Conservation (phyloP, 495 filamentous ascomycete genomes). For the Podospora didyma region DNA sequence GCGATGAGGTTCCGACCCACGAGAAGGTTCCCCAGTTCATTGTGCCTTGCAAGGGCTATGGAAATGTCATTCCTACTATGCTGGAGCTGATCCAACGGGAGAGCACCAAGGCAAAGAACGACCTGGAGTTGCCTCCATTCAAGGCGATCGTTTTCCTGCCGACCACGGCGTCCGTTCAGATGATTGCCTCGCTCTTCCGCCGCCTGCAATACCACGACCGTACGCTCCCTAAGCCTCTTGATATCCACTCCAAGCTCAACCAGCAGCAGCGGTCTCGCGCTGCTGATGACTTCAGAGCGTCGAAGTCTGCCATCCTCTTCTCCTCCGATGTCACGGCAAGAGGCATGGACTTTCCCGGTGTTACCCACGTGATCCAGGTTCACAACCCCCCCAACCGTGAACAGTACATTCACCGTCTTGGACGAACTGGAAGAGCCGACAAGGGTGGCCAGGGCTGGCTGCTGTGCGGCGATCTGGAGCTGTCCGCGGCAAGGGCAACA, state of each 20-base stretch:
- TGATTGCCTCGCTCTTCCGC: constrained; percentile 59
- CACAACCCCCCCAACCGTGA: constrained; percentile 69
- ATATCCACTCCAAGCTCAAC: constrained; percentile 77
- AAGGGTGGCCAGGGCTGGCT: constrained; percentile 80
- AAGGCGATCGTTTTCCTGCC: constrained; percentile 92
- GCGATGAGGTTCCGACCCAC: constrained; percentile 80
- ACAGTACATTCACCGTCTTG: constrained; percentile 85
- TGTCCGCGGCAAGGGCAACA: constrained; percentile 38
- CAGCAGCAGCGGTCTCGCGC: constrained; percentile 62
- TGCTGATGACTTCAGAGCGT: constrained; percentile 66
- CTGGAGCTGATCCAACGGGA: constrained; percentile 68
- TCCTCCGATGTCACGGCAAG: constrained; percentile 93
- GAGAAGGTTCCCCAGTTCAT: constrained; percentile 74
- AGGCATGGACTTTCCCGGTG: constrained; percentile 95
- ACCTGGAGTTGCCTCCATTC: constrained; percentile 57
- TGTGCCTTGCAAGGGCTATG: constrained; percentile 58
- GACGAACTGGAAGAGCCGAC: constrained; percentile 66
- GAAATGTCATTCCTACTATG: constrained; percentile 73
- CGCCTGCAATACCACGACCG: constrained; percentile 37
- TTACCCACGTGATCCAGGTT: constrained; percentile 85
- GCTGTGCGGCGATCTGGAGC: constrained; percentile 59
- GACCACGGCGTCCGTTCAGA: constrained; percentile 64
- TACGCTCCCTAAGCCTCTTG: constrained; percentile 42
- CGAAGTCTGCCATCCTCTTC: constrained; percentile 68
- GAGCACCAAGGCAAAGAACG: constrained; percentile 30